Evolutionary conservation across 495 filamentous ascomycete species (phyloP), one percentile per base, ranked within the genome.

Genomic region (Neohortaea acidophila): DNA sequence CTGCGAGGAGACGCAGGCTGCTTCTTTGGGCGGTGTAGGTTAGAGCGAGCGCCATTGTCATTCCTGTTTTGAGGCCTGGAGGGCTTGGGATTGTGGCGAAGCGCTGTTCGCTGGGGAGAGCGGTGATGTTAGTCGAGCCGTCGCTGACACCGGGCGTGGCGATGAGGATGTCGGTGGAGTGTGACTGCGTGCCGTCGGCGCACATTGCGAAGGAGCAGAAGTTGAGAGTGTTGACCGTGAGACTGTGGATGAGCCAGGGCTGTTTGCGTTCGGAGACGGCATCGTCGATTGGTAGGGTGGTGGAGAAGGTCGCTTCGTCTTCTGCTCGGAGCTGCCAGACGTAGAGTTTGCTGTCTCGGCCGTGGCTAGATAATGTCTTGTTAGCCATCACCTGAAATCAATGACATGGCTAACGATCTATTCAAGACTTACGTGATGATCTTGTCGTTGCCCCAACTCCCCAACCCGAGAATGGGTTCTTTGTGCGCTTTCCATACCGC

Each of bases 211-310:
- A 97, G 0, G 82, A 73, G 48, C 89, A 97, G 53, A 96, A 97
- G 57, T 94, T 97, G 56, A 96, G 69, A 12, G 89, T 82, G 54
- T 94, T 94, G 27, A 96, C 82, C 21, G 79, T 63, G 4, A 97
- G 57, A 22, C 81, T 70, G 63, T 91, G 72, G 23, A 94, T 59
- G 3, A 96, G 59, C 84, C 84, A 93, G 12, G 89, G 89, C 52
- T 81, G 69, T 24, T 49, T 50, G 12, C 52, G 47, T 27, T 57
- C 55, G 11, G 39, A 23, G n/a, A n/a, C 48, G 40, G 14, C 52
- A 54, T 62, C 63, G 25, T 84, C 71, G 11, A 85, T 71, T 0
- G 89, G 87, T 3, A 93, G 64, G 23, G 66, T 63, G 26, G 67
- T 80, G 42, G 75, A 77, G 48, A 93, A 61, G 2, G 58, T 52